phyloP scores from a whole-genome alignment of 495 filamentous ascomycete species.

The Monascus purpureus region DNA sequence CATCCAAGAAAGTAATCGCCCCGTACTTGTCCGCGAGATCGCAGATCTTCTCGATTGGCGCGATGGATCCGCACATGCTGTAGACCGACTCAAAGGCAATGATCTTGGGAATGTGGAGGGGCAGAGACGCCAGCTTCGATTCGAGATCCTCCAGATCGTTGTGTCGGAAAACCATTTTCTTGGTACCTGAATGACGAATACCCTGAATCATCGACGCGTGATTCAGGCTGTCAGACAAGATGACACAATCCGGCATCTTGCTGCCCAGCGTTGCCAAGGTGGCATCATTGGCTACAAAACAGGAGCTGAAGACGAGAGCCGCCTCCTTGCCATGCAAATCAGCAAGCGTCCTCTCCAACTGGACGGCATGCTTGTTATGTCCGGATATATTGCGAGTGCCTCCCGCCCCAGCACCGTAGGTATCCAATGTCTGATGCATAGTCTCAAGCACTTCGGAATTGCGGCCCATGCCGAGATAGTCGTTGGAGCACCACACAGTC shows the following conservation, averaged over 20 bases:
- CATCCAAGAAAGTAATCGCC: slow-evolving; percentile 91
- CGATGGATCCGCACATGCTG: slow-evolving; percentile 96
- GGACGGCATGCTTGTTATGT: slow-evolving; percentile 88
- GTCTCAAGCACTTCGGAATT: slow-evolving; percentile 74
- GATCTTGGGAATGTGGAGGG: slow-evolving; percentile 77
- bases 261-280: slow-evolving; percentile 91
- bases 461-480: slow-evolving; percentile 95
- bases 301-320: slow-evolving; percentile 88
- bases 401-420: slow-evolving; percentile 88
- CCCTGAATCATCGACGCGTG: slow-evolving; percentile 99
- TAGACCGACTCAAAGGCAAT: slow-evolving; percentile 98
- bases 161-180: slow-evolving; percentile 97
- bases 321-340: slow-evolving; percentile 85
- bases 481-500: slow-evolving; percentile 98
- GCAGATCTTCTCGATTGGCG: slow-evolving; percentile 88
- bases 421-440: slow-evolving; percentile 92
- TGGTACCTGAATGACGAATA: slow-evolving; percentile 89
- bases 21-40: slow-evolving; percentile 96
- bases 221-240: slow-evolving; percentile 87
- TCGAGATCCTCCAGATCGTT: slow-evolving; percentile 88
- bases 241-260: slow-evolving; percentile 92
- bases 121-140: slow-evolving; percentile 75
- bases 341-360: slow-evolving; percentile 69
- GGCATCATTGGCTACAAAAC: slow-evolving; percentile 96
- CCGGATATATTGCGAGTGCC: slow-evolving; percentile 96